phyloP scores from a whole-genome alignment of 306 rosid species.

The Fagus crenata region DNA sequence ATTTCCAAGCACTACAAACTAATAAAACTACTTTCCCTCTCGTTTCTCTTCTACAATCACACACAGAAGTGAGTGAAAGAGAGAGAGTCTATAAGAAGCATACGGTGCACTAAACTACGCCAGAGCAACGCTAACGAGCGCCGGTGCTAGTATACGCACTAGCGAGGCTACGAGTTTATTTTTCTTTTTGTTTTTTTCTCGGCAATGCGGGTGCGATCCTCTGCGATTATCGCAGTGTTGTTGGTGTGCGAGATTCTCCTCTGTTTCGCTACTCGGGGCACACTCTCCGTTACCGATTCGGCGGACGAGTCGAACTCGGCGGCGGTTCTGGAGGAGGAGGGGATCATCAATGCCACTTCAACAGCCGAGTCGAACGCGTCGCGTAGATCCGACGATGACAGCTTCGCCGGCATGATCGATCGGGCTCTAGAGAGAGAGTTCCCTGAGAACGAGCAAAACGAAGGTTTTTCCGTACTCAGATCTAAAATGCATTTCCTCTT shows the following conservation, averaged over 20 bases:
- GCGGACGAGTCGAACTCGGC: constrained; percentile 36
- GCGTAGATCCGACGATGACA: constrained; percentile 61
- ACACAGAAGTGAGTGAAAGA: not conserved
- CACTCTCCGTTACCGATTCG: constrained; percentile 43
- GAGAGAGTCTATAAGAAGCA: not conserved
- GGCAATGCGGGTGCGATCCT: constrained; percentile 66
- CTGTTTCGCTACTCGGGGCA: constrained; percentile 25
- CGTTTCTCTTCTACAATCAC: constrained; percentile 11
- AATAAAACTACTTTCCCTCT: constrained; percentile 7
- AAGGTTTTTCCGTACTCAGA: constrained; percentile 57
- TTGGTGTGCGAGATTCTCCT: constrained; percentile 43
- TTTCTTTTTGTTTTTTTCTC: not conserved
- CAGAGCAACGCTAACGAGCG: constrained; percentile 32
- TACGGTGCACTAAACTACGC: constrained; percentile 35
- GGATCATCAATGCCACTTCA: constrained; percentile 52
- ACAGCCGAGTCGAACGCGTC: constrained; percentile 47
- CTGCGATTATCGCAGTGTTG: constrained; percentile 35
- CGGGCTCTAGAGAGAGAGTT: constrained; percentile 90
- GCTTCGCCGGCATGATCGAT: constrained; percentile 88
- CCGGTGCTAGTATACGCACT: constrained; percentile 26
- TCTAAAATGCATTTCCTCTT: not conserved
- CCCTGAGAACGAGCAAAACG: constrained; percentile 78
- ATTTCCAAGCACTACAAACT: no score
- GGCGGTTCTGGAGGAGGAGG: constrained; percentile 23
- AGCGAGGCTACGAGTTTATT: not conserved